These are phyloP conservation scores for Podaxis mareebaensis DNA, from an alignment of 768 basidiomycete genomes.

Conservation along the genomic window DNA sequence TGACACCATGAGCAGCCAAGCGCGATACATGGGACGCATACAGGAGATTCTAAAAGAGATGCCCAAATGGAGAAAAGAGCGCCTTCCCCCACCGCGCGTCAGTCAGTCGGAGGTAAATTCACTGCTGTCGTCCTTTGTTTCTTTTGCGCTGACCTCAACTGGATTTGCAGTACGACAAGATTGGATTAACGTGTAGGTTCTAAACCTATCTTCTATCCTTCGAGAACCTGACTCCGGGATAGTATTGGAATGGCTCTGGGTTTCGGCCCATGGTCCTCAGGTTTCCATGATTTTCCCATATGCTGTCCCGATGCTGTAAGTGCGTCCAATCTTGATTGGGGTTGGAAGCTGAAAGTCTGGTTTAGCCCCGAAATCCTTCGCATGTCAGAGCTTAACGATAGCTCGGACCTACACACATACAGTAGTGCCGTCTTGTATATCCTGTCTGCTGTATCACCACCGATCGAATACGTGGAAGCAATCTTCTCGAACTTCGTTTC, in stretches of 20 bases:
- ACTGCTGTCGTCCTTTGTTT: not conserved
- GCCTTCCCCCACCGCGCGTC: conserved; percentile 84
- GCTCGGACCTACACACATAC: conserved; percentile 77
- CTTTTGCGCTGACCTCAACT: not conserved
- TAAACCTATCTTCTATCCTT: conserved; percentile 10
- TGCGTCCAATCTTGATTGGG: conserved; percentile 20
- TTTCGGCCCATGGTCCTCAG: conserved; percentile 71
- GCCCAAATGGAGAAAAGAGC: conserved; percentile 68
- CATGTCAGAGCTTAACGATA: conserved; percentile 90
- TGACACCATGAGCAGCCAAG: conserved; percentile 38
- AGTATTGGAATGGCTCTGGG: conserved; percentile 84
- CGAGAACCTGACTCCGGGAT: conserved; percentile 18
- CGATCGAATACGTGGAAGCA: conserved; percentile 60
- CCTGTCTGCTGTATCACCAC: conserved; percentile 79
- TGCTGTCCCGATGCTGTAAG: conserved; percentile 74
- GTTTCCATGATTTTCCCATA: conserved; percentile 80
- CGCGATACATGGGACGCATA: conserved; percentile 58
- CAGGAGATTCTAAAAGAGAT: conserved; percentile 57
- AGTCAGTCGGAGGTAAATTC: conserved; percentile 69
- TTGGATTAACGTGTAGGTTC: conserved; percentile 75
- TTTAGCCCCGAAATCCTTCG: conserved; percentile 81
- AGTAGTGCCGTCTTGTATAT: conserved; percentile 81
- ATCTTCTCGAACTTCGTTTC: conserved; percentile 62
- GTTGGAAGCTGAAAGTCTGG: conserved; percentile 13
- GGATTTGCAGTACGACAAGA: conserved; percentile 73